Evolutionary conservation across 2,329 filamentous ascomycete genomes (phyloP).

Genomic region (Paramyrothecium sp.): DNA sequence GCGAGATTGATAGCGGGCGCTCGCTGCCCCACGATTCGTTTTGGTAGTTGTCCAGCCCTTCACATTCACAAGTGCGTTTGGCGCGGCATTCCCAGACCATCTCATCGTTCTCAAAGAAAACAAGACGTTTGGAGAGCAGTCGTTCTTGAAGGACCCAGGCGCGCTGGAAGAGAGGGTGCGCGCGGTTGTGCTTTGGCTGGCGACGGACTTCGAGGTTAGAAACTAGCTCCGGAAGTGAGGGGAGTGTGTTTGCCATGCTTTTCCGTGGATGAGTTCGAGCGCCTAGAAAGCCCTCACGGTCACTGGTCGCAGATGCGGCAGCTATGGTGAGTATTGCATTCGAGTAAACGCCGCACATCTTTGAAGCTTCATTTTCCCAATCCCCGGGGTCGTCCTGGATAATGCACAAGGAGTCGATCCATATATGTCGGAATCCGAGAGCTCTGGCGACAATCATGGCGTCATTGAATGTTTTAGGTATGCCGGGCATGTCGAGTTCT

Average conservation of each 20-base stretch:
- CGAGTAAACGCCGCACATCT: not conserved
- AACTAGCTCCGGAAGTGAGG: not conserved
- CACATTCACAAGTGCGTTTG: not conserved
- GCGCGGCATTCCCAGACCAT: not conserved
- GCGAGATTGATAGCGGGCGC: not conserved
- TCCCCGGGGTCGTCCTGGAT: not conserved
- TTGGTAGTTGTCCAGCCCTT: not conserved
- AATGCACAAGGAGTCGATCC: not conserved
- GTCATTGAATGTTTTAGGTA: not conserved
- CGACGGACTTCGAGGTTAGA: not conserved
- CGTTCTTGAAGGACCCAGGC: not conserved
- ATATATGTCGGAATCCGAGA: not conserved
- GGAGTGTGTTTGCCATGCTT: not conserved
- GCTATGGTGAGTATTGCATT: not conserved
- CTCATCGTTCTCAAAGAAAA: not conserved
- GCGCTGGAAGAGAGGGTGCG: not conserved
- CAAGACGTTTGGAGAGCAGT: not conserved
- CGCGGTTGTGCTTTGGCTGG: not conserved
- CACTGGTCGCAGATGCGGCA: not conserved
- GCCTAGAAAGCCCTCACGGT: not conserved
- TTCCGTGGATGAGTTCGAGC: not conserved
- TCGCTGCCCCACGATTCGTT: not conserved
- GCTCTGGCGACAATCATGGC: not conserved
- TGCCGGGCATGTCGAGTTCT: not conserved
- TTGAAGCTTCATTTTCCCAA: not conserved